Percentiles rank a stretch among this genome's conserved stretches.
These are phyloP conservation scores for Fusarium coffeatum DNA, from an alignment of 2,329 filamentous ascomycete species.

Conservation along the genomic window DNA sequence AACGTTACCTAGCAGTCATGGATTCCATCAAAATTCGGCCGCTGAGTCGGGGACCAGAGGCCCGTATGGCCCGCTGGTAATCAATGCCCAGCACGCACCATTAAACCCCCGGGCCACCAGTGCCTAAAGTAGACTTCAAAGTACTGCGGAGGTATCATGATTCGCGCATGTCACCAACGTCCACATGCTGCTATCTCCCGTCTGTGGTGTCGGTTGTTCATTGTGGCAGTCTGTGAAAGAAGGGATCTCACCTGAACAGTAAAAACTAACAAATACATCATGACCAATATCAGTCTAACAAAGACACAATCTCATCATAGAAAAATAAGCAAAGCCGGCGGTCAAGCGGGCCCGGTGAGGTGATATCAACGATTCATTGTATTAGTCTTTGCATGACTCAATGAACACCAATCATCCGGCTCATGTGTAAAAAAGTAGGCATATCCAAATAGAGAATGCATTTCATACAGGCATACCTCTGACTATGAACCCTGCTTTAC, in stretches of 20 bases:
- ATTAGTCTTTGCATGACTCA: slow-evolving; percentile 33
- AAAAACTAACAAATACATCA: not conserved
- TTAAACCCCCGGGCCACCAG: slow-evolving; percentile 20
- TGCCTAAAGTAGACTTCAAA: slow-evolving; percentile 35
- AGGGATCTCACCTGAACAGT: slow-evolving; percentile 23
- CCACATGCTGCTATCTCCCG: slow-evolving; percentile 26
- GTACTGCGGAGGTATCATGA: slow-evolving; percentile 25
- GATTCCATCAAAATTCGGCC: slow-evolving; percentile 28
- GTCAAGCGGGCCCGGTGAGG: slow-evolving; percentile 7
- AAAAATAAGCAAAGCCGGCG: slow-evolving; percentile 13
- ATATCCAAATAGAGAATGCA: slow-evolving; percentile 7
- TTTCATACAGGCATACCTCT: slow-evolving; percentile 15
- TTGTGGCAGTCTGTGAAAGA: slow-evolving; percentile 28
- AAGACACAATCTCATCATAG: not conserved
- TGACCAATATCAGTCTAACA: not conserved
- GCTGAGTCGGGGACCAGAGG: slow-evolving; percentile 33
- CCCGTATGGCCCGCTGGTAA: slow-evolving; percentile 36
- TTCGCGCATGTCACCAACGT: slow-evolving; percentile 20
- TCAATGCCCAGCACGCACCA: slow-evolving; percentile 43
- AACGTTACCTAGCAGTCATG: slow-evolving; percentile 24
- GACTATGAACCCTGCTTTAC: slow-evolving; percentile 1
- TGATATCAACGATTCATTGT: slow-evolving; percentile 19
- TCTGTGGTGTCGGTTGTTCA: slow-evolving; percentile 10
- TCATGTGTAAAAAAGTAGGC: slow-evolving; percentile 19
- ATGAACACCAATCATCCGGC: slow-evolving; percentile 15